Conservation (phyloP, 352 stramenopile species). For the Phytophthora fragariaefolia region DNA sequence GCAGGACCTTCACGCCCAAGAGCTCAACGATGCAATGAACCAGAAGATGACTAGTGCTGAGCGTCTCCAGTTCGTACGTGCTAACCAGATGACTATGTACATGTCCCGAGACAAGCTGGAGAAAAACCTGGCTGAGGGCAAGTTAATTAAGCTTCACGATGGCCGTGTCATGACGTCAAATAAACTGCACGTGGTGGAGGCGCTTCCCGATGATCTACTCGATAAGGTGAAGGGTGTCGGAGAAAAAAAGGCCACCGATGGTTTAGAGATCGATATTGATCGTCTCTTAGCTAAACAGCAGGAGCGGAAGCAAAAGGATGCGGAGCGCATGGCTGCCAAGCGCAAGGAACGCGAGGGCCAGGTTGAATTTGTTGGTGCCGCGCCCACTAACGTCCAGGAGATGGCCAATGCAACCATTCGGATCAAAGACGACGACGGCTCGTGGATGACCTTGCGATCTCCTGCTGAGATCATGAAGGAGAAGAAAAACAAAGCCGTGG, state of each 20-base stretch:
- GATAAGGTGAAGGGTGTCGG: slow-evolving; percentile 56
- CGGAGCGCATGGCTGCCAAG: slow-evolving; percentile 52
- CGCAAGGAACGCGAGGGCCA: slow-evolving; percentile 49
- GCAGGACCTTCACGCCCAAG: slow-evolving; percentile 79
- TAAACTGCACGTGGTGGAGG: slow-evolving; percentile 85
- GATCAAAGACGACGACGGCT: slow-evolving; percentile 84
- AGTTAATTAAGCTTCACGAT: slow-evolving; percentile 72
- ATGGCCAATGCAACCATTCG: slow-evolving; percentile 80
- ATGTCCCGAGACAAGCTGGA: slow-evolving; percentile 84
- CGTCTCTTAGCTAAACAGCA: slow-evolving; percentile 74
- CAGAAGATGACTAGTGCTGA: slow-evolving; percentile 87
- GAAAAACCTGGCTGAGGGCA: slow-evolving; percentile 79
- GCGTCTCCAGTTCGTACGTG: slow-evolving; percentile 83
- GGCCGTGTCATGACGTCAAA: slow-evolving; percentile 88
- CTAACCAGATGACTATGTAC: slow-evolving; percentile 88
- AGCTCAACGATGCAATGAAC: slow-evolving; percentile 75
- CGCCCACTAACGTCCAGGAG: slow-evolving; percentile 68
- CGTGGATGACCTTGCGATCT: slow-evolving; percentile 83
- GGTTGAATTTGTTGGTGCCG: slow-evolving; percentile 72
- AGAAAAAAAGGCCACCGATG: slow-evolving; percentile 35
- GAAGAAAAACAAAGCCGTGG: slow-evolving; percentile 68
- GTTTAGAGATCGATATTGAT: slow-evolving; percentile 79
- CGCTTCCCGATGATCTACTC: slow-evolving; percentile 77
- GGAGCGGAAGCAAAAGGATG: slow-evolving; percentile 64
- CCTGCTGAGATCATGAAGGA: slow-evolving; percentile 83